Evolutionary conservation across 148 eudicot genomes (phyloP), one percentile per base, ranked within the genome.

Genomic region (Linanthus parryae): DNA sequence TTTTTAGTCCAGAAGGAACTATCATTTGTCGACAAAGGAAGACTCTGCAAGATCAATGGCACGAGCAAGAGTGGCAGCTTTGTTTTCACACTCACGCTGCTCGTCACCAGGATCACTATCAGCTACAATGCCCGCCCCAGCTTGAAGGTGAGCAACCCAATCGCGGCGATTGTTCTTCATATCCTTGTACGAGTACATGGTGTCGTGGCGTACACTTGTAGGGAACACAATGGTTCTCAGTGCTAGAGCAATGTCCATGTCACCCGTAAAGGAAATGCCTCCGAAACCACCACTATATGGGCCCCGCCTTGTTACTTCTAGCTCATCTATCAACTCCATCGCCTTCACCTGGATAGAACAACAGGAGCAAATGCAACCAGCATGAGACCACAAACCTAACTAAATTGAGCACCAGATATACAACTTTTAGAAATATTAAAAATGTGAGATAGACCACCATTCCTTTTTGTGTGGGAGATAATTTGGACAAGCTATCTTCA

Each of bases 321-420:
- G 80, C 63, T 84, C 30, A 52, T 94, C 99, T n/a, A 94, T 94
- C 61, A 94, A 51, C 61, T 94, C 99, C 99, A 88, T 94, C 25
- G 99, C 99, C 67, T 88, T 94, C 44, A 94, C 99, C 99, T 94
- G 48, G n/a, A n/a, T n/a, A n/a, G n/a, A n/a, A n/a, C n/a, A n/a
- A n/a, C n/a, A n/a, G n/a, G n/a, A n/a, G n/a, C n/a, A n/a, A n/a
- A n/a, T n/a, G n/a, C n/a, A n/a, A n/a, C n/a, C n/a, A n/a, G n/a
- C n/a, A n/a, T n/a, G n/a, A n/a, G n/a, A n/a, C n/a, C n/a, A n/a
- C n/a, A n/a, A n/a, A n/a, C n/a, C n/a, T n/a, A n/a, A n/a, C n/a
- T n/a, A n/a, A n/a, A n/a, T n/a, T n/a, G n/a, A n/a, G n/a, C n/a
- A n/a, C n/a, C n/a, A n/a, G n/a, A n/a, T n/a, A n/a, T n/a, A n/a